Percentiles rank a stretch among this genome's conserved stretches.
Conservation (phyloP, 1,284 basidiomycete genomes). For the Malassezia yamatoensis region DNA sequence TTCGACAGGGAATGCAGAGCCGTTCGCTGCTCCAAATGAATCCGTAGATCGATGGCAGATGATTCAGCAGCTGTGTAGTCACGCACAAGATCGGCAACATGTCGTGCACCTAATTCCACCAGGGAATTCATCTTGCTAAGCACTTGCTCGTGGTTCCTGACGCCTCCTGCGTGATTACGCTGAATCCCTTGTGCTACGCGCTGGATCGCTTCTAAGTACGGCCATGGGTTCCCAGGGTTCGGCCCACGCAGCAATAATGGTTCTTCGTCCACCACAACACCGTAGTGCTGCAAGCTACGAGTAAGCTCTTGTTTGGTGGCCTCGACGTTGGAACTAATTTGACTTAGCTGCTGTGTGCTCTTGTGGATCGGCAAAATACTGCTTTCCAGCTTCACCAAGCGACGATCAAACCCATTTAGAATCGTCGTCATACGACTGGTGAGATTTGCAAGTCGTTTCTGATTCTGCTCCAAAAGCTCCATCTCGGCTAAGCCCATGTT, state of each 20-base stretch:
- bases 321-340: conserved; percentile 32
- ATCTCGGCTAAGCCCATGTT: conserved; percentile 48
- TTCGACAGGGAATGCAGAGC: conserved; percentile 18
- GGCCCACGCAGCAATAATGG: conserved; percentile 38
- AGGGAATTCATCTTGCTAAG: conserved; percentile 38
- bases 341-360: conserved; percentile 37
- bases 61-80: conserved; percentile 38
- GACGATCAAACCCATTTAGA: conserved; percentile 49
- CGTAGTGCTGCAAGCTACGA: conserved; percentile 39
- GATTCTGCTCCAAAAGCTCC: conserved; percentile 48
- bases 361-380: conserved; percentile 45
- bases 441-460: conserved; percentile 46
- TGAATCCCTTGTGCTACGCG: conserved; percentile 35
- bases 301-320: conserved; percentile 33
- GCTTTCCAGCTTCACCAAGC: conserved; percentile 44
- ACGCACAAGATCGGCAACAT: conserved; percentile 31
- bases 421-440: conserved; percentile 48
- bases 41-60: conserved; percentile 26
- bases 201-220: conserved; percentile 42
- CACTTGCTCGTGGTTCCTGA: conserved; percentile 31
- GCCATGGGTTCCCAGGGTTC: conserved; percentile 27
- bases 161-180: conserved; percentile 23
- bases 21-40: not conserved
- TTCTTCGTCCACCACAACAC: conserved; percentile 42
- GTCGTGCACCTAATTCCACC: conserved; percentile 36